A percentile compares a stretch with the other conserved stretches of the same genome.
phyloP scores from a whole-genome alignment of 2,329 filamentous ascomycete genomes.

The Elsinoe arachidis region DNA sequence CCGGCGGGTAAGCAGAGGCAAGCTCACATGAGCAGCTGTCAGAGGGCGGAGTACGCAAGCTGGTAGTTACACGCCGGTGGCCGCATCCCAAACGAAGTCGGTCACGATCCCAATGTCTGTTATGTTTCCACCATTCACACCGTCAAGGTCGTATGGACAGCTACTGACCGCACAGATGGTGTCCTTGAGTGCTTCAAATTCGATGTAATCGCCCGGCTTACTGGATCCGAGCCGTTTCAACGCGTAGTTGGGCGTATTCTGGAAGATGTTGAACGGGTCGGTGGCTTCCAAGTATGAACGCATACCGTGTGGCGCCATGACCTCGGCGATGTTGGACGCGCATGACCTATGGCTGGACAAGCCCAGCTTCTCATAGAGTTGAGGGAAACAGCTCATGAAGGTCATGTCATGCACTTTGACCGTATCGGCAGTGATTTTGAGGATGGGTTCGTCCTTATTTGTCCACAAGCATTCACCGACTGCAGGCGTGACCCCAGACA shows the following conservation, averaged over 20 bases:
- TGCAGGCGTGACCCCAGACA: slow-evolving; percentile 28
- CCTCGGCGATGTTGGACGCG: slow-evolving; percentile 32
- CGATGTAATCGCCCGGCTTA: slow-evolving; percentile 32
- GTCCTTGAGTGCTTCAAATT: slow-evolving; percentile 31
- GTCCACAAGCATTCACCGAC: slow-evolving; percentile 32
- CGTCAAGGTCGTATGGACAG: slow-evolving; percentile 32
- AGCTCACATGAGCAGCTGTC: too few relatives aligned
- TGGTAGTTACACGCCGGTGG: background rate
- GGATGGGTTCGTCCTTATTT: slow-evolving; percentile 29
- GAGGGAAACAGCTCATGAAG: slow-evolving; percentile 34
- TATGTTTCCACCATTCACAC: slow-evolving; percentile 32
- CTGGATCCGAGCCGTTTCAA: slow-evolving; percentile 31
- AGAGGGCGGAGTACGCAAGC: too few relatives aligned
- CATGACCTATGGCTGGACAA: slow-evolving; percentile 30
- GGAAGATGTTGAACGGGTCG: slow-evolving; percentile 35
- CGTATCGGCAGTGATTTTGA: slow-evolving; percentile 30
- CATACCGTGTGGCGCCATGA: slow-evolving; percentile 30
- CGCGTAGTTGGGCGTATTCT: slow-evolving; percentile 33
- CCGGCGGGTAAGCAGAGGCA: too few relatives aligned
- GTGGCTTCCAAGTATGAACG: slow-evolving; percentile 27
- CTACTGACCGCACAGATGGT: slow-evolving; percentile 30
- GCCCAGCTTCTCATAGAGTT: slow-evolving; percentile 29
- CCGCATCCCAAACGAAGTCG: slow-evolving; percentile 12
- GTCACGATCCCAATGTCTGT: slow-evolving; percentile 31
- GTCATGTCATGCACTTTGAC: slow-evolving; percentile 34